These are phyloP conservation scores for Tirmania nivea DNA, from an alignment of 495 filamentous ascomycete species.

Conservation along the genomic window DNA sequence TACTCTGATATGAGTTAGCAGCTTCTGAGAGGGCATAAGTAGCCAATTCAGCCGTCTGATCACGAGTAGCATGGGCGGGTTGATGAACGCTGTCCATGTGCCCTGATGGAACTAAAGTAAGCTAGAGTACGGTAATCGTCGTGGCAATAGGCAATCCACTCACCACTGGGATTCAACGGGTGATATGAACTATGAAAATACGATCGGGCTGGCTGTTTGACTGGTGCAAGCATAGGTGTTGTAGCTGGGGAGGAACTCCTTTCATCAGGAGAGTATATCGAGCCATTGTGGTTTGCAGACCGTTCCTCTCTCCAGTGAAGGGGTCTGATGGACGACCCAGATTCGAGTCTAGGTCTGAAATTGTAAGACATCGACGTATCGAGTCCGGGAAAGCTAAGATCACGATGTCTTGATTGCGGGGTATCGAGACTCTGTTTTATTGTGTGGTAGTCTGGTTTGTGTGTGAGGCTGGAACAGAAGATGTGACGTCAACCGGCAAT, in stretches of 20 bases:
- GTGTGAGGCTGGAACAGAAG: no score
- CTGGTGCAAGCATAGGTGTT: not conserved
- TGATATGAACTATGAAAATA: not conserved
- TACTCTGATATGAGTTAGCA: not conserved
- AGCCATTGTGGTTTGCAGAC: no score
- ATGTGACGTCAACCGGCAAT: no score
- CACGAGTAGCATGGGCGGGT: not conserved
- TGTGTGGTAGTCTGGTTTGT: no score
- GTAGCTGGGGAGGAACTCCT: not conserved
- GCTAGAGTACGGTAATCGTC: not conserved
- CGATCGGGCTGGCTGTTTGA: not conserved
- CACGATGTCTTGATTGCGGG: no score
- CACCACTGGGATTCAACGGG: not conserved
- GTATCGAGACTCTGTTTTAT: no score
- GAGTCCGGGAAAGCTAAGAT: no score
- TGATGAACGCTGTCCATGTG: not conserved
- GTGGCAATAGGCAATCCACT: not conserved
- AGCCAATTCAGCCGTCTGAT: not conserved
- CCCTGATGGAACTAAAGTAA: not conserved
- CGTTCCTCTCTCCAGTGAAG: no score
- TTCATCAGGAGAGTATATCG: no score
- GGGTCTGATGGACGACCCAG: no score
- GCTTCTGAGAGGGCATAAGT: not conserved
- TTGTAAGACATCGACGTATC: no score
- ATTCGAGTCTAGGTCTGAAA: no score